phyloP scores from a whole-genome alignment of 1,139 yeast species.

The Debaryomyces udenii region DNA sequence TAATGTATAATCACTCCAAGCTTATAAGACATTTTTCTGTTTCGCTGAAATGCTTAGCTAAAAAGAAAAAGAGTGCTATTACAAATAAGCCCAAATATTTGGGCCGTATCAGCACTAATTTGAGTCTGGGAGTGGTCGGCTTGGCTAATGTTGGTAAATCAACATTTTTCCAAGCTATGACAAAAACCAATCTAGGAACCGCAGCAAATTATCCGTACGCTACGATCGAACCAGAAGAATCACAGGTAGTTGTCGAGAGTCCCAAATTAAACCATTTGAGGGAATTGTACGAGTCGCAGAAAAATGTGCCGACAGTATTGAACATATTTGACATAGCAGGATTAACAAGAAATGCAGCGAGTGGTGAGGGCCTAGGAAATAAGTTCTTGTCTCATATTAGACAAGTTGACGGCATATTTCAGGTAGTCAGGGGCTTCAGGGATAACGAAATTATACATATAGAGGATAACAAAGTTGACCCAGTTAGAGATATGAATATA shows the following conservation, averaged over 20 bases:
- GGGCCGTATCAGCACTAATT: conserved; percentile 60
- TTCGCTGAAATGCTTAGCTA: conserved; percentile 11
- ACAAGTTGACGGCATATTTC: conserved; percentile 74
- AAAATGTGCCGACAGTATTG: conserved; percentile 56
- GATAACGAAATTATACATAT: conserved; percentile 74
- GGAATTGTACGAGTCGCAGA: conserved; percentile 51
- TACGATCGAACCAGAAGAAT: conserved; percentile 74
- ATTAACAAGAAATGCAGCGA: conserved; percentile 69
- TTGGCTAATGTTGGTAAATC: conserved; percentile 80
- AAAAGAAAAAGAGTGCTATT: conserved; percentile 11
- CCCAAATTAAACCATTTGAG: conserved; percentile 47
- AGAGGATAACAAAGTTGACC: conserved; percentile 63
- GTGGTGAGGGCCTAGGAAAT: conserved; percentile 79
- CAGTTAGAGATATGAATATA: conserved; percentile 65
- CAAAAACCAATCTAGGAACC: conserved; percentile 68
- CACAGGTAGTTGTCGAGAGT: conserved; percentile 60
- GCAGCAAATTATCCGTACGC: conserved; percentile 85
- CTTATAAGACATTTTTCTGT: conserved; percentile 7
- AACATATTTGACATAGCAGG: conserved; percentile 78
- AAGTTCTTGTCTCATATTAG: conserved; percentile 72
- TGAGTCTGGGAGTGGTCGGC: conserved; percentile 66
- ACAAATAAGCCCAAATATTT: conserved; percentile 24
- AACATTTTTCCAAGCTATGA: conserved; percentile 67
- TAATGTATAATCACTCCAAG: neutral
- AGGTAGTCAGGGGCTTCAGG: conserved; percentile 67